Percentiles rank a stretch among this genome's conserved stretches.
Conservation (phyloP, 2,329 filamentous ascomycete genomes). For the Fusarium nematophilum region DNA sequence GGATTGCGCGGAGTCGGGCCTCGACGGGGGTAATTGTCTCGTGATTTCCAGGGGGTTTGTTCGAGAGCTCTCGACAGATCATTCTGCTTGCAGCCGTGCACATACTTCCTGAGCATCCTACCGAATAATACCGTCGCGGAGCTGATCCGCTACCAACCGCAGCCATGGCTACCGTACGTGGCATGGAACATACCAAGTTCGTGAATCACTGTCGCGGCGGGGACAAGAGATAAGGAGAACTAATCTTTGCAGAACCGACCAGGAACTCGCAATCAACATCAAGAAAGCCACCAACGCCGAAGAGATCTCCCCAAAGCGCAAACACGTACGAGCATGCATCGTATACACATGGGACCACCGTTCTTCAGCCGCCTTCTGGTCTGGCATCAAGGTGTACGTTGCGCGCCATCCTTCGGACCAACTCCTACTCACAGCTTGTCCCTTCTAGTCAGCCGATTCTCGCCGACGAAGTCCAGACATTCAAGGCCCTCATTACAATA, state of each 20-base stretch:
- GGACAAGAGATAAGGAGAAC: conserved; percentile 18
- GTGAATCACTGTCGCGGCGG: conserved; percentile 29
- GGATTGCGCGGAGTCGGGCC: conserved; percentile 34
- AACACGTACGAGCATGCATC: conserved; percentile 98
- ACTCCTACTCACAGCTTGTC: conserved; percentile 14
- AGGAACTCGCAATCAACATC: conserved; percentile 76
- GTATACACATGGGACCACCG: conserved; percentile 99
- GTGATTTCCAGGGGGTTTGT: conserved; percentile 41
- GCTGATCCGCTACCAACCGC: conserved; percentile 29
- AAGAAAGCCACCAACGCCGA: conserved; percentile 76
- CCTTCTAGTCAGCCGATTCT: conserved; percentile 88
- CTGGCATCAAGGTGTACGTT: conserved; percentile 96
- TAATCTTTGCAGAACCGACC: conserved; percentile 66
- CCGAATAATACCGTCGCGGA: conserved; percentile 23
- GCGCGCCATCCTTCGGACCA: conserved; percentile 14
- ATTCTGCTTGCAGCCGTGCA: conserved; percentile 3
- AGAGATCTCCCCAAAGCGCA: conserved; percentile 77
- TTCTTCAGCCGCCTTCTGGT: conserved; percentile 94
- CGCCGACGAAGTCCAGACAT: conserved; percentile 97
- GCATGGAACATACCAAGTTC: conserved; percentile 52
- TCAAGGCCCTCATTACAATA: conserved; percentile 96
- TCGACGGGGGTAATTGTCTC: conserved; percentile 38
- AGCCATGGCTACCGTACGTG: conserved; percentile 48
- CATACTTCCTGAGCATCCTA: conserved; percentile 14
- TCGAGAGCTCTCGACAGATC: conserved; percentile 18